Conservation (phyloP, 306 rosid species). For the Cucumis hystrix region DNA sequence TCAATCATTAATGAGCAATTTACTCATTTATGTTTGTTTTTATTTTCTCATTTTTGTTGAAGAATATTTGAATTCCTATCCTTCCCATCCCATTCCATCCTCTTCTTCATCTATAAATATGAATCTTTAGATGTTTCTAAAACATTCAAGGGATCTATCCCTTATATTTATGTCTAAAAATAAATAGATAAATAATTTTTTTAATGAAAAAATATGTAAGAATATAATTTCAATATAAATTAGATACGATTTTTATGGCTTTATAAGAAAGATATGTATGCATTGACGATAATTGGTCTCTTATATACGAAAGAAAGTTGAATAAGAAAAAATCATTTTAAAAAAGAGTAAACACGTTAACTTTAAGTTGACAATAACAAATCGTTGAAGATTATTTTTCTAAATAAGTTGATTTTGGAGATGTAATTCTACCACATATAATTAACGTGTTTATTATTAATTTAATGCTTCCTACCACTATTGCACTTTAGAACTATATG, state of each 20-base stretch:
- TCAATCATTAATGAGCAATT: not conserved
- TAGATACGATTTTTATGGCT: too few species aligned
- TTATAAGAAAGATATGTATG: not conserved
- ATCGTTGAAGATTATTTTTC: too few species aligned
- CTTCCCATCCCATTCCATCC: not conserved
- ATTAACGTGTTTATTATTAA: not conserved
- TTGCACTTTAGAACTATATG: not conserved
- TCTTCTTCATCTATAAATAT: not conserved
- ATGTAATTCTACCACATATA: not conserved
- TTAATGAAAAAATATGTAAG: too few species aligned
- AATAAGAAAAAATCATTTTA: too few species aligned
- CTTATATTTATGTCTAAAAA: not conserved
- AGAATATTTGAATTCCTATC: not conserved
- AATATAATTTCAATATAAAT: too few species aligned
- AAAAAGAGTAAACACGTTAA: too few species aligned
- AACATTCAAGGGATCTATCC: not conserved
- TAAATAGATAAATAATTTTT: too few species aligned
- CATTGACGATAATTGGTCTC: too few species aligned
- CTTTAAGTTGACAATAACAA: too few species aligned
- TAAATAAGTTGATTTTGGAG: not conserved
- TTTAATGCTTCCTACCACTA: not conserved
- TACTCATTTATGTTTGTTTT: not conserved
- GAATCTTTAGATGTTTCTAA: not conserved
- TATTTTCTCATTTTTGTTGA: not conserved
- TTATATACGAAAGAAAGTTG: too few species aligned